phyloP scores from a whole-genome alignment of 2,329 filamentous ascomycete genomes.

The Aspergillus glaucus region DNA sequence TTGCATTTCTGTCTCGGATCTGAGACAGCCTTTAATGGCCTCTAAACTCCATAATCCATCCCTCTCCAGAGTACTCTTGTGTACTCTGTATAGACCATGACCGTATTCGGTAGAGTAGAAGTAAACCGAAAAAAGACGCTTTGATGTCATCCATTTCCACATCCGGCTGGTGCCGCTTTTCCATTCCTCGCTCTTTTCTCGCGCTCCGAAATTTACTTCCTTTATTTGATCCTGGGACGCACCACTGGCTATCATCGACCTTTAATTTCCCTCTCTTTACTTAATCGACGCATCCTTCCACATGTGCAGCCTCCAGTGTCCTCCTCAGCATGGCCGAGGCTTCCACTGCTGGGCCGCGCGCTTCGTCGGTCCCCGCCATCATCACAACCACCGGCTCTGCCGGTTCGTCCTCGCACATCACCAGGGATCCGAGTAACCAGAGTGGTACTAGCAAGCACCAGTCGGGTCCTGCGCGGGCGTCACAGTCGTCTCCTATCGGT shows the following conservation, averaged over 20 bases:
- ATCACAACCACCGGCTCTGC: conserved; percentile 15
- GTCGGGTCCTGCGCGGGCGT: conserved; percentile 11
- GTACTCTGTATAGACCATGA: neutral
- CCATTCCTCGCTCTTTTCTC: too few species aligned
- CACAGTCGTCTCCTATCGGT: conserved; percentile 22
- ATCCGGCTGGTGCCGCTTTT: too few species aligned
- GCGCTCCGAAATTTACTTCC: too few species aligned
- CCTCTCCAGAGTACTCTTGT: conserved; percentile 7
- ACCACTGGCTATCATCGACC: neutral
- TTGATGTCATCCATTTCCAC: too few species aligned
- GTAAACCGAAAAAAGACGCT: too few species aligned
- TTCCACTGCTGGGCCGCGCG: conserved; percentile 20
- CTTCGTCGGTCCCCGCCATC: conserved; percentile 19
- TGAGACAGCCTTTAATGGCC: too few species aligned
- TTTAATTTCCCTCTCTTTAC: neutral
- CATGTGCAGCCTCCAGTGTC: conserved; percentile 18
- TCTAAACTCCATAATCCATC: too few species aligned
- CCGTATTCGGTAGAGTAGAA: neutral
- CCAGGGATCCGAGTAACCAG: conserved; percentile 4
- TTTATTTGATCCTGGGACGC: too few species aligned
- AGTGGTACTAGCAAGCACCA: conserved; percentile 3
- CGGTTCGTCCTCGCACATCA: conserved; percentile 11
- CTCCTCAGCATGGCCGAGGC: conserved; percentile 27
- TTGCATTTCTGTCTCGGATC: too few species aligned
- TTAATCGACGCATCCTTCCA: conserved; percentile 1